A percentile compares a stretch with the other conserved stretches of the same genome.
phyloP scores from a whole-genome alignment of 2,329 filamentous ascomycete species.

The Pseudonectria buxi region DNA sequence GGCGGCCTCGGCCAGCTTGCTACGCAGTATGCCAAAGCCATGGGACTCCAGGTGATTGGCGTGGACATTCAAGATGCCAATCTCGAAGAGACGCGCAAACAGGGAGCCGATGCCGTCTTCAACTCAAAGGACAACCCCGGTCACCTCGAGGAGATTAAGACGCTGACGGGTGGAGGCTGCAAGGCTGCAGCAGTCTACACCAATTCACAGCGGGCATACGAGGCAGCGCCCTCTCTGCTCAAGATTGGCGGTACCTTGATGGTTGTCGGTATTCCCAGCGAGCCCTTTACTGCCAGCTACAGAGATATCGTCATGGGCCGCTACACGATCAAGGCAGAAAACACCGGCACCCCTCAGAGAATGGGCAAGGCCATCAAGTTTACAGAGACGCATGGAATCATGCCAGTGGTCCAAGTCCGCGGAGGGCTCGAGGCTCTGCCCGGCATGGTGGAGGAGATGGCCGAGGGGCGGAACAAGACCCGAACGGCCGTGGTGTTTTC shows the following conservation, averaged over 20 bases:
- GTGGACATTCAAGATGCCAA: slow-evolving; percentile 38
- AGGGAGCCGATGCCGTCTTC: slow-evolving; percentile 36
- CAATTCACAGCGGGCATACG: slow-evolving; percentile 16
- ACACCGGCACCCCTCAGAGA: slow-evolving; percentile 34
- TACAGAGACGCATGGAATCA: slow-evolving; percentile 29
- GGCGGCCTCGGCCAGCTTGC: slow-evolving; percentile 41
- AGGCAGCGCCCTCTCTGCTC: slow-evolving; percentile 27
- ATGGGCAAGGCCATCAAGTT: slow-evolving; percentile 38
- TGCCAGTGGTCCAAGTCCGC: slow-evolving; percentile 9
- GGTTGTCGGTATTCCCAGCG: slow-evolving; percentile 34
- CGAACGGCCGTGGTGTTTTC: slow-evolving; percentile 8
- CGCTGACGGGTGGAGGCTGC: slow-evolving; percentile 33
- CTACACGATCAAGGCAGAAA: slow-evolving; percentile 35
- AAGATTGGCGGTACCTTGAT: slow-evolving; percentile 33
- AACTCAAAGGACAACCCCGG: slow-evolving; percentile 33
- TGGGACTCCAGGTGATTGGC: slow-evolving; percentile 35
- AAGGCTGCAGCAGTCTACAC: slow-evolving; percentile 37
- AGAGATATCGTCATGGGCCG: slow-evolving; percentile 34
- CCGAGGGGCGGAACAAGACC: slow-evolving; percentile 5
- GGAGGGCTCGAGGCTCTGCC: slow-evolving; percentile 8
- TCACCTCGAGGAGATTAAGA: slow-evolving; percentile 33
- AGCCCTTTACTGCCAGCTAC: slow-evolving; percentile 28
- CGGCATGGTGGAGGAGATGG: slow-evolving; percentile 9
- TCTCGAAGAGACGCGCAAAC: slow-evolving; percentile 30
- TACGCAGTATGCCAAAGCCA: slow-evolving; percentile 39